Base-by-base conservation (phyloP, 140 eudicot genomes). In the Flaveria floridana region DNA sequence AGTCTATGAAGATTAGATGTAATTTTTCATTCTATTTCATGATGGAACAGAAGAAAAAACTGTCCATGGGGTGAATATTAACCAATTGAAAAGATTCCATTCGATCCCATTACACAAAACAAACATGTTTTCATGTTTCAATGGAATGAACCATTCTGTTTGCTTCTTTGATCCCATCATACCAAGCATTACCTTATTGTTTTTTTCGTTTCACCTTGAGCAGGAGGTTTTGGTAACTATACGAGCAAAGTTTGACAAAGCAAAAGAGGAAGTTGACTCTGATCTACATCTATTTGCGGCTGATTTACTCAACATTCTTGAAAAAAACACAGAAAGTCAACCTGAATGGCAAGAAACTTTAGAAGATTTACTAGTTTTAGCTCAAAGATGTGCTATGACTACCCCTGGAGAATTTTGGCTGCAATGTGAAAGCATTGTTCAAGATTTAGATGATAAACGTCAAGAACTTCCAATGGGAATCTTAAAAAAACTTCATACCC, bases 361-460 rank as follows among this genome's bases (percentile, higher is more conserved):
- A 37, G 99, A 95, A 82, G 99, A 95, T 81, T 85, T 95, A 70
- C 87, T 95, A 34, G 90, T 95, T 26, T 82, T 95, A 79, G 90
- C 99, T 66, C 89, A 95, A 64, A 89, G 90, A 66, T 95, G 99
- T 81, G 97, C 96, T 1, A 88, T 91, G 96, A 88, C 88, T 18
- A 75, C 96, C 44, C 89, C 99, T 23, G 96, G 94, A 78, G 99
- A 95, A 76, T 95, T 95, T 87, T 95, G 97, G 92, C 85, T 95
- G 66, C 99, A 91, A 71, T 95, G 99, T 89, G 99, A 95, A 79
- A 85, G 97, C 79, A 95, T 95, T 68, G 99, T 95, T 84, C 99
- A 95, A 67, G 99, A 95, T 30, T 71, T 95, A 85, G 97, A 95
- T 68, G 99, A 95, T 68, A 81, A 87, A 73, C 96, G 99, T 59